Conservation (phyloP, 805 yeast species). For the Metschnikowia koreensis region DNA sequence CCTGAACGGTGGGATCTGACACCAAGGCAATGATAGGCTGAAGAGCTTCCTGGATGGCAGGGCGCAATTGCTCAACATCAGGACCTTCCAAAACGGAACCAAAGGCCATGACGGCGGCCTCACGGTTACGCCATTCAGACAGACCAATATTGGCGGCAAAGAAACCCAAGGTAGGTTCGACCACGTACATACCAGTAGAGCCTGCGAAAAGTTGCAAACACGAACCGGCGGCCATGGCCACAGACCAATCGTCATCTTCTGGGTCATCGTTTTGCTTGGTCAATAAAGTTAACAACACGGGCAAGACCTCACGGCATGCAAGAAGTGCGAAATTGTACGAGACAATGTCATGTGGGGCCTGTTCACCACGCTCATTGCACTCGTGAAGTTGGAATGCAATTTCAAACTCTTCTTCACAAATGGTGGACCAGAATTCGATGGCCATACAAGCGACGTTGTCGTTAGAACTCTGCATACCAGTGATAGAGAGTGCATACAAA, state of each 20-base stretch:
- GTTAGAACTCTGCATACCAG: conserved; percentile 84
- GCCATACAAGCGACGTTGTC: conserved; percentile 97
- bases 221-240: conserved; percentile 98
- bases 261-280: conserved; percentile 90
- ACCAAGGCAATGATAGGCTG: conserved; percentile 74
- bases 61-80: conserved; percentile 63
- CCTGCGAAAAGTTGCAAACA: conserved; percentile 93
- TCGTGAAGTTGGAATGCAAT: conserved; percentile 68
- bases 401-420: conserved; percentile 95
- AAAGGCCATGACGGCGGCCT: conserved; percentile 98
- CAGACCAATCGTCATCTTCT: conserved; percentile 96
- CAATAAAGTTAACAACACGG: conserved; percentile 75
- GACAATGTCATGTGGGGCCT: conserved; percentile 41
- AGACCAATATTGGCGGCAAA: conserved; percentile 69
- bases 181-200: conserved; percentile 80
- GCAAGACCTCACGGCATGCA: conserved; percentile 83
- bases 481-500: conserved; percentile 79
- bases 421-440: conserved; percentile 98
- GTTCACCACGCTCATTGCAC: conserved; percentile 36
- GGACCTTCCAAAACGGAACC: conserved; percentile 97
- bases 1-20: conserved; percentile 74
- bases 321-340: conserved; percentile 80
- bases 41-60: conserved; percentile 77
- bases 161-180: conserved; percentile 79
- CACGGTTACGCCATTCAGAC: conserved; percentile 76